These are phyloP conservation scores for Diaporthe sp. DNA, from an alignment of 2,329 filamentous ascomycete genomes.

Conservation along the genomic window DNA sequence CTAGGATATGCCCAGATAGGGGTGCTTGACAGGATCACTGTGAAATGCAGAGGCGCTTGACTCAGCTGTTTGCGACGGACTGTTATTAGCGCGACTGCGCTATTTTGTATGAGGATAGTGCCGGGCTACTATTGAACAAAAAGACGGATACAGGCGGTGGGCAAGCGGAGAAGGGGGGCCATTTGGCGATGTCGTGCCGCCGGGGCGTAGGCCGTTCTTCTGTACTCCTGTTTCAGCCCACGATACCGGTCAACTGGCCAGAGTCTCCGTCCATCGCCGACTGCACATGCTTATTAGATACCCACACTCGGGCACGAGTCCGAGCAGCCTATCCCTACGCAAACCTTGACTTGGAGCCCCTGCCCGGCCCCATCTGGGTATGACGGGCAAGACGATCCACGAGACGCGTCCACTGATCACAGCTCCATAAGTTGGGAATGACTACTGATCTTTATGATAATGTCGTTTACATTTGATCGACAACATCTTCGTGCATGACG, in stretches of 20 bases:
- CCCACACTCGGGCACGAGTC: conserved; percentile 13
- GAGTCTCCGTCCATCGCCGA: background rate
- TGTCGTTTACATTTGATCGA: background rate
- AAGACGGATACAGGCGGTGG: background rate
- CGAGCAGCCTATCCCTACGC: background rate
- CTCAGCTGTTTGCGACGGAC: background rate
- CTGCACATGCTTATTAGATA: background rate
- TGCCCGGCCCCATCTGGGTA: too few relatives aligned
- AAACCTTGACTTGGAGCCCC: background rate
- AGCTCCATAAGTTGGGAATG: background rate
- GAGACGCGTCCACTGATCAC: background rate
- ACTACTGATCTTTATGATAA: background rate
- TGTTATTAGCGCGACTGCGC: conserved; percentile 7
- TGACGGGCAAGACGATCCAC: background rate
- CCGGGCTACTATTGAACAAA: conserved; percentile 7
- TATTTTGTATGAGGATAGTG: conserved; percentile 4
- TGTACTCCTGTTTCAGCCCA: conserved; percentile 14
- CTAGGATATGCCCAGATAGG: background rate
- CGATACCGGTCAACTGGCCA: background rate
- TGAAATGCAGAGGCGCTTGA: background rate
- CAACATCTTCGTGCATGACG: background rate
- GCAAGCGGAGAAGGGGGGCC: background rate
- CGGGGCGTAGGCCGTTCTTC: background rate
- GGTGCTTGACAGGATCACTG: background rate
- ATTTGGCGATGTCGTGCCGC: background rate